Evolutionary conservation across 75 land plant genomes (phyloP).

Genomic region (Pseudotsuga menziesii): DNA sequence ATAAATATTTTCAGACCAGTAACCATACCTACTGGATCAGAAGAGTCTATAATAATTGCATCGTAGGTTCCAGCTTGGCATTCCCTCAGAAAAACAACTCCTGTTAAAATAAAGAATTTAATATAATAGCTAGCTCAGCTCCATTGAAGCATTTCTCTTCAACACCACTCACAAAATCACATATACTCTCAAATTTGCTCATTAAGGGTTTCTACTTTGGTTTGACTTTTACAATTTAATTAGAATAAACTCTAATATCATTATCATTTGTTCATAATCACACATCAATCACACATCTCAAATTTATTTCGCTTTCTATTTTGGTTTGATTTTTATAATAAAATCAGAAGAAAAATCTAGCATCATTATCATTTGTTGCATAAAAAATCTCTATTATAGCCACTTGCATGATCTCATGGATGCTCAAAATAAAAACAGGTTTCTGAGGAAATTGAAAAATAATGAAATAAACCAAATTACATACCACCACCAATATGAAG

Average conservation of each 20-base stretch:
- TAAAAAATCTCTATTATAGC: background rate
- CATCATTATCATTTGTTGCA: background rate
- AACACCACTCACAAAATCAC: background rate
- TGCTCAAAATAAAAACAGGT: background rate
- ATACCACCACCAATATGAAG: constrained; percentile 94
- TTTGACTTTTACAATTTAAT: no score
- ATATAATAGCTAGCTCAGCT: background rate
- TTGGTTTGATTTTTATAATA: background rate
- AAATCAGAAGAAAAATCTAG: background rate
- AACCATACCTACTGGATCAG: constrained; percentile 85
- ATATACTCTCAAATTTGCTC: background rate
- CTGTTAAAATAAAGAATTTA: constrained; percentile 29
- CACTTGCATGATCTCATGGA: background rate
- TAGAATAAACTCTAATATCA: background rate
- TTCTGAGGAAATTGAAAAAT: background rate
- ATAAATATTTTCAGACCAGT: background rate
- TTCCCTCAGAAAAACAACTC: constrained; percentile 77
- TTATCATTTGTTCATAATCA: background rate
- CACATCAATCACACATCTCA: no score
- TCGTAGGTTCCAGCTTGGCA: constrained; percentile 86
- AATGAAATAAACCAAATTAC: background rate
- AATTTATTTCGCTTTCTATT: no score
- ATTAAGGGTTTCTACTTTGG: background rate
- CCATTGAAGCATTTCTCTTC: background rate
- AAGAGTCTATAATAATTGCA: constrained; percentile 95